Evolutionary conservation across 2,329 filamentous ascomycete genomes (phyloP).

Genomic region (Apiospora marii): DNA sequence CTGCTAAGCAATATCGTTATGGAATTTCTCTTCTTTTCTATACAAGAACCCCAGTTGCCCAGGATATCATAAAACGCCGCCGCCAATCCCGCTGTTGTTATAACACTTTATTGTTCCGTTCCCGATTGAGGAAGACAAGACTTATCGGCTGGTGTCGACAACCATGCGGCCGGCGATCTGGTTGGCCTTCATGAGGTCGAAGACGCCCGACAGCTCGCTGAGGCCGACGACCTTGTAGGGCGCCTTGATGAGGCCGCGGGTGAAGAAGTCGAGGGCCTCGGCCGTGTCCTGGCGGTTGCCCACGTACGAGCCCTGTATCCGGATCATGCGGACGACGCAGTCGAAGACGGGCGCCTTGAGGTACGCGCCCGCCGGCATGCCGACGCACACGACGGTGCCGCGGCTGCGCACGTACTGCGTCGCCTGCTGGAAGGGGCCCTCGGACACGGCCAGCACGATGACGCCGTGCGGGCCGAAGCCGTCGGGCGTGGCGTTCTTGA

Average conservation of each 20-base stretch:
- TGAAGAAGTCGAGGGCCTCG: slow-evolving; percentile 89
- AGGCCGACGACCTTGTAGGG: slow-evolving; percentile 88
- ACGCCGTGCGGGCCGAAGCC: slow-evolving; percentile 88
- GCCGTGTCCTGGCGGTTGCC: slow-evolving; percentile 88
- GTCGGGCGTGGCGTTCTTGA: slow-evolving; percentile 81
- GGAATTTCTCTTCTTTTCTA: slow-evolving; percentile 1
- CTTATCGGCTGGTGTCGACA: slow-evolving; percentile 73
- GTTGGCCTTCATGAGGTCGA: slow-evolving; percentile 74
- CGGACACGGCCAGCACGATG: slow-evolving; percentile 82
- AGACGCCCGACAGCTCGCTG: slow-evolving; percentile 81
- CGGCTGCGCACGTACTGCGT: slow-evolving; percentile 84
- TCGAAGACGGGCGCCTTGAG: slow-evolving; percentile 88
- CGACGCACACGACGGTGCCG: slow-evolving; percentile 87
- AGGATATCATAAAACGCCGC: slow-evolving; percentile 15
- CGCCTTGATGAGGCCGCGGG: slow-evolving; percentile 81
- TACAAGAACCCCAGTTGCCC: slow-evolving; percentile 20
- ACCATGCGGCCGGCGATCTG: slow-evolving; percentile 83
- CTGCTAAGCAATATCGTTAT: slow-evolving; percentile 8
- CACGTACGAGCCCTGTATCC: slow-evolving; percentile 91
- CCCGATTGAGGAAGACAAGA: too few relatives aligned
- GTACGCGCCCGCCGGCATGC: slow-evolving; percentile 81
- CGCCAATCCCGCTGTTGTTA: background rate
- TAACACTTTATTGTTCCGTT: too few relatives aligned
- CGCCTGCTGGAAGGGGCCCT: slow-evolving; percentile 96
- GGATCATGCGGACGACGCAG: slow-evolving; percentile 84